A percentile compares a stretch with the other conserved stretches of the same genome.
Conservation (phyloP, 2,329 filamentous ascomycete species). For the Zopfia rhizophila region DNA sequence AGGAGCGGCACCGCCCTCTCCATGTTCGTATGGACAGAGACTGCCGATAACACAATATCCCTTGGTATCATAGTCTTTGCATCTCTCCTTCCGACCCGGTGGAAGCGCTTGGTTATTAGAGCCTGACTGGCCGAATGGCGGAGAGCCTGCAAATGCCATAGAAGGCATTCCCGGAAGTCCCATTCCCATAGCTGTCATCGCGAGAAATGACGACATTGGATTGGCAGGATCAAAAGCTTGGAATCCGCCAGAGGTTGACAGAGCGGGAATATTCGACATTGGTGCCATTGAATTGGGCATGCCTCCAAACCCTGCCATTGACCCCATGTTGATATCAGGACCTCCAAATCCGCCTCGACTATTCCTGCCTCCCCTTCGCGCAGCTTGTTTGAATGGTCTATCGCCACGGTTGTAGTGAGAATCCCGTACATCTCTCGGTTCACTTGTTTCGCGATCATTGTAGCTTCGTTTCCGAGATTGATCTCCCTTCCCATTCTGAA, state of each 20-base stretch:
- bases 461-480: conserved; percentile 66
- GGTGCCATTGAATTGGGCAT: conserved; percentile 48
- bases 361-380: conserved; percentile 57
- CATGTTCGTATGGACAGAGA: conserved; percentile 76
- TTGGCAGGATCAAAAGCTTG: conserved; percentile 67
- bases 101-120: conserved; percentile 7
- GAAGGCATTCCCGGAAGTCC: conserved; percentile 55
- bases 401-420: conserved; percentile 50
- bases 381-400: conserved; percentile 67
- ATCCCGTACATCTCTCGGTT: conserved; percentile 52
- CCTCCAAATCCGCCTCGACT: conserved; percentile 53
- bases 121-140: conserved; percentile 25
- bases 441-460: conserved; percentile 64
- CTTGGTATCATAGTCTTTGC: conserved; percentile 76
- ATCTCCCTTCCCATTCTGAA: conserved; percentile 29
- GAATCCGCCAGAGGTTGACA: conserved; percentile 59
- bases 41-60: conserved; percentile 76
- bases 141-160: conserved; percentile 44
- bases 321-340: conserved; percentile 17
- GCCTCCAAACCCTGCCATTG: conserved; percentile 10
- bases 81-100: conserved; percentile 59
- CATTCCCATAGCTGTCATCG: conserved; percentile 61
- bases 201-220: conserved; percentile 70
- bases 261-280: conserved; percentile 30
- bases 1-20: conserved; percentile 58